Conservation (phyloP, 345 rosid species). For the Acer negundo region DNA sequence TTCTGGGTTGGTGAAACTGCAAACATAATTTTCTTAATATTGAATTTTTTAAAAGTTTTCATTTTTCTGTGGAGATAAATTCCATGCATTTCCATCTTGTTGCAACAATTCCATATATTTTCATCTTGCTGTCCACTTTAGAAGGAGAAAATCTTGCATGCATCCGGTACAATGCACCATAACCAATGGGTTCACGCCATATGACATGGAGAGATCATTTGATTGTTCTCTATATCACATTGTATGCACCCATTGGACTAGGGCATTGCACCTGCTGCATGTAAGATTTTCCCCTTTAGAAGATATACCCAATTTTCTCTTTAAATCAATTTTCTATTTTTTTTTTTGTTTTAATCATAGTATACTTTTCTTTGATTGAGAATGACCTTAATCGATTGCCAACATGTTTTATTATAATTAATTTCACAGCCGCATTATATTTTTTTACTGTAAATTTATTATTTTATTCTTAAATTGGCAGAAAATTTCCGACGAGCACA, state of each 20-base stretch:
- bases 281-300: neutral
- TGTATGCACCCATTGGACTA: too few species aligned
- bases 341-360: neutral
- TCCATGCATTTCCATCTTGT: too few species aligned
- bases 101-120: slow-evolving; percentile 3
- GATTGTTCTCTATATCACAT: too few species aligned
- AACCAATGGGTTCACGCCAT: too few species aligned
- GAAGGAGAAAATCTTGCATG: too few species aligned
- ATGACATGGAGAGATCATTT: too few species aligned
- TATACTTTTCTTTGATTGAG: neutral
- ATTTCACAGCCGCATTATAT: neutral
- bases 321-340: neutral
- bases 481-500: slow-evolving; percentile 14
- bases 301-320: neutral
- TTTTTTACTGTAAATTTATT: neutral
- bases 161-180: too few species aligned
- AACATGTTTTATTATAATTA: neutral
- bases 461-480: neutral
- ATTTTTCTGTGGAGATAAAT: too few species aligned
- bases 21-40: too few species aligned
- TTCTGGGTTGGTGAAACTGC: neutral
- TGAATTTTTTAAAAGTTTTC: too few species aligned
- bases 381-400: neutral
- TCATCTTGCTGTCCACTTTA: neutral
- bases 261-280: too few species aligned